Conservation (phyloP, 164 flowering plant genomes). For the Magnolia sinica region DNA sequence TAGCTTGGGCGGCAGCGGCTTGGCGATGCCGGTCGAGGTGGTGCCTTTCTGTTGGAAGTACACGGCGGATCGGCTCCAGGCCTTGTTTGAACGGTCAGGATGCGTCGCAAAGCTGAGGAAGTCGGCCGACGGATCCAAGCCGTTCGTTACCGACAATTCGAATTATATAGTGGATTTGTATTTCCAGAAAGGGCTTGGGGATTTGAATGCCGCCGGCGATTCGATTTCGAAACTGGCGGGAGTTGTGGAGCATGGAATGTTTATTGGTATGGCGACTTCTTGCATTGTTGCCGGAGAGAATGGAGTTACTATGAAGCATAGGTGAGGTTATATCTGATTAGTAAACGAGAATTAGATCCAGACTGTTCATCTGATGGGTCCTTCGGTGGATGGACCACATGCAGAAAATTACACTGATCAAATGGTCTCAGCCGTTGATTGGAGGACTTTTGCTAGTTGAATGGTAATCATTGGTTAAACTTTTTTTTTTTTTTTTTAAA, state of each 20-base stretch:
- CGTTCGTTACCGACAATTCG: constrained; percentile 69
- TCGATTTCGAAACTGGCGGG: constrained; percentile 66
- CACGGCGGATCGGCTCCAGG: constrained; percentile 47
- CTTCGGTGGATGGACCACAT: not conserved
- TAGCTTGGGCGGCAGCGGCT: constrained; percentile 64
- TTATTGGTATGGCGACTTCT: constrained; percentile 88
- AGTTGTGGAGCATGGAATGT: constrained; percentile 99
- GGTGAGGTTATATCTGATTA: constrained; percentile 10
- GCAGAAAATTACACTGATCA: too few species aligned
- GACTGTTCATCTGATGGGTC: not conserved
- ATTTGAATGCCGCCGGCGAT: constrained; percentile 69
- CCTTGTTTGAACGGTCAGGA: constrained; percentile 55
- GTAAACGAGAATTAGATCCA: not conserved
- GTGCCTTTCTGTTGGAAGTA: constrained; percentile 78
- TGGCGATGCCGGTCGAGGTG: constrained; percentile 87
- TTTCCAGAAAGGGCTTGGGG: constrained; percentile 63
- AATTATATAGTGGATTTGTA: constrained; percentile 87
- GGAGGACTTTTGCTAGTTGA: too few species aligned
- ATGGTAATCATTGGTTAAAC: too few species aligned
- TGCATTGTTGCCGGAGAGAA: constrained; percentile 73
- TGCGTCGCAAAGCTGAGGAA: constrained; percentile 69
- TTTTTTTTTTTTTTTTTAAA: too few species aligned
- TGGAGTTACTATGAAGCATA: constrained; percentile 61
- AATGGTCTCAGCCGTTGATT: too few species aligned
- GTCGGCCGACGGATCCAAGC: constrained; percentile 29